Conservation (phyloP, 345 rosid genomes). For the Pugionium dolabratum region DNA sequence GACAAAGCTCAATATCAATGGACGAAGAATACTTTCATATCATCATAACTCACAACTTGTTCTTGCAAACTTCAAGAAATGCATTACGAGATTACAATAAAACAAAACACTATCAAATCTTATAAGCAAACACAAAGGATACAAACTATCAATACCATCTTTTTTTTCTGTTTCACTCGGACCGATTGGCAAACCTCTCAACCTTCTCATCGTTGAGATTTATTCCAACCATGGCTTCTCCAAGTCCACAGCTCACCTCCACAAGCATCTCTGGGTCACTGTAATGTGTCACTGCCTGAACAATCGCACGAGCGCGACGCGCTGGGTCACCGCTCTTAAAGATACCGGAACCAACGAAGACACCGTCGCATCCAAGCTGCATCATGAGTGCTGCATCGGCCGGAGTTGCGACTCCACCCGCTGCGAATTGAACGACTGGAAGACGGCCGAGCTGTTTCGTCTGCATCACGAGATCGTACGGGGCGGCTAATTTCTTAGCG, state of each 20-base stretch:
- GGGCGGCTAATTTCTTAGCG: conserved; percentile 72
- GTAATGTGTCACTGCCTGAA: conserved; percentile 73
- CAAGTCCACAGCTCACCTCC: conserved; percentile 73
- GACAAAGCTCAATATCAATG: conserved; percentile 17
- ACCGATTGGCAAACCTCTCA: conserved; percentile 70
- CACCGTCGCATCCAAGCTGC: conserved; percentile 82
- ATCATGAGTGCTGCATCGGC: conserved; percentile 83
- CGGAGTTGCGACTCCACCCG: conserved; percentile 79
- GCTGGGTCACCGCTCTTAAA: conserved; percentile 77
- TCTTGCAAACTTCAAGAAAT: conserved; percentile 29
- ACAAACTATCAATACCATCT: conserved; percentile 32
- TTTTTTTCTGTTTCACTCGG: conserved; percentile 41
- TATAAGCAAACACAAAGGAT: conserved; percentile 17
- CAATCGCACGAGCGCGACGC: conserved; percentile 66
- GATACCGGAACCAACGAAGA: conserved; percentile 70
- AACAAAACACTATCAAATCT: conserved; percentile 29
- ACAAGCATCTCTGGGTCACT: conserved; percentile 69
- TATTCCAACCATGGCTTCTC: conserved; percentile 78
- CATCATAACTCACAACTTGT: conserved; percentile 38
- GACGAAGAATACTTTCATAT: conserved; percentile 5
- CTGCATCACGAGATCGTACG: conserved; percentile 72
- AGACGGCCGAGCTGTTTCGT: conserved; percentile 76
- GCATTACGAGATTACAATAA: conserved; percentile 18
- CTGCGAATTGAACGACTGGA: conserved; percentile 75
- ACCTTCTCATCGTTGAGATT: conserved; percentile 64